Evolutionary conservation across 2,329 filamentous ascomycete species (phyloP), one percentile per base, ranked within the genome.

Genomic region (Fusarium pininemorale): DNA sequence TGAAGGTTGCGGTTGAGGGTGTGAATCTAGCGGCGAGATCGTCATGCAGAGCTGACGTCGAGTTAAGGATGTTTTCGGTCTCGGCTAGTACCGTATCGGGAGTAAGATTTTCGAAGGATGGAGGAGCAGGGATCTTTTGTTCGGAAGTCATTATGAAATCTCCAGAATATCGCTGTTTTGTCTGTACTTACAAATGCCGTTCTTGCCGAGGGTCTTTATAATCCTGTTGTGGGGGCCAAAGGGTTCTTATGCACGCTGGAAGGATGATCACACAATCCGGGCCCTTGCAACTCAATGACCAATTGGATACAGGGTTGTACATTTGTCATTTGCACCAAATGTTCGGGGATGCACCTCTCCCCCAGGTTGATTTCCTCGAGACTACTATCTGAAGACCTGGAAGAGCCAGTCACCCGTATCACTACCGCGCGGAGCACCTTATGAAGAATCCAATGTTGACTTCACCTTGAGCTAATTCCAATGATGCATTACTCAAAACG

Each of bases 361-460:
- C 51, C 20, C 37, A n/a, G 6, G 22, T 18, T 1, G 4, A 37
- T 6, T 11, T 28, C 4, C 4, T 14, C n/a, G 7, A 15, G 12
- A 20, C 4, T 8, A 12, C 18, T 22, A 12, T 28, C 1, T 28
- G 16, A 26, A 12, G 7, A 9, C 3, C 14, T 38, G n/a, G 18
- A 22, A 16, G n/a, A 54, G 18, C 18, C 24, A 38, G 16, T 8
- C 6, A 37, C 13, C 6, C 20, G 4, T 15, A 22, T 37, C 22
- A 38, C 16, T 7, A 5, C 18, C 26, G 4, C n/a, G 6, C 3
- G 4, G n/a, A 22, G 42, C 4, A 26, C 24, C 24, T 54, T 20
- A 6, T 14, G 1, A 13, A 7, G 2, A n/a, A 2, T 6, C 26
- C 5, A 0, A n/a, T 30, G 1, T 18, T 41, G 7, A 7, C 20